Evolutionary conservation across 2,329 filamentous ascomycete genomes (phyloP), one percentile per base, ranked within the genome.

Genomic region (Penicillium expansum): DNA sequence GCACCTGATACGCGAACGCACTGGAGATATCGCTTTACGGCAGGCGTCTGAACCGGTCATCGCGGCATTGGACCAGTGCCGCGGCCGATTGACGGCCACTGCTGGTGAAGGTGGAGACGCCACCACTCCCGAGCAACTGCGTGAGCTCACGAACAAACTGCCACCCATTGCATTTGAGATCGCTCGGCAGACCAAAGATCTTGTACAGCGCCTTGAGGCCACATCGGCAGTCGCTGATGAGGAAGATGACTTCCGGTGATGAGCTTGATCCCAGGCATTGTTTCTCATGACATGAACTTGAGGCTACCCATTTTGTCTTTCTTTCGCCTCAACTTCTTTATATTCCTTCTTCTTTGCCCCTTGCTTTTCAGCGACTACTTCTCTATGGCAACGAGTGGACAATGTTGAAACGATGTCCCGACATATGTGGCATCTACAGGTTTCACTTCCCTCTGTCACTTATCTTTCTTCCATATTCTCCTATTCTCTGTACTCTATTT

Each of bases 91-190:
- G 56, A 74, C 88, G 20, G 83, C 86, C 67, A 82, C 87, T 56
- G 82, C 83, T 55, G 77, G 84, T 35, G 83, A 83, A 35, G 87
- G 86, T 27, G 78, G 83, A 62, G 81, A 83, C 9, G 82, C 88
- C 27, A 82, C 80, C 8, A 80, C 80, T 47, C 75, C 79, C 16
- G 78, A 79, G 39, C 77, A 83, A 45, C 62, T 74, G 20, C 76
- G 74, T 7, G 79, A 80, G 68, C 87, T 88, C 79, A 87, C 83
- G 53, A 86, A 88, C 71, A 86, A 84, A 29, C 77, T 96, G 49
- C 90, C 90, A 11, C 90, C 90, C 2, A 86, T 94, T 64, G 90
- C 90, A n/a, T 95, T 95, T 74, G 89, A 91, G 74, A 88, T 93
- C 69, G 91, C 89, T 7, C 82, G 89, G 58, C 89, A 92, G 74